Evolutionary conservation across 2,329 filamentous ascomycete species (phyloP), one percentile per base, ranked within the genome.

Genomic region (Trichoderma breve): DNA sequence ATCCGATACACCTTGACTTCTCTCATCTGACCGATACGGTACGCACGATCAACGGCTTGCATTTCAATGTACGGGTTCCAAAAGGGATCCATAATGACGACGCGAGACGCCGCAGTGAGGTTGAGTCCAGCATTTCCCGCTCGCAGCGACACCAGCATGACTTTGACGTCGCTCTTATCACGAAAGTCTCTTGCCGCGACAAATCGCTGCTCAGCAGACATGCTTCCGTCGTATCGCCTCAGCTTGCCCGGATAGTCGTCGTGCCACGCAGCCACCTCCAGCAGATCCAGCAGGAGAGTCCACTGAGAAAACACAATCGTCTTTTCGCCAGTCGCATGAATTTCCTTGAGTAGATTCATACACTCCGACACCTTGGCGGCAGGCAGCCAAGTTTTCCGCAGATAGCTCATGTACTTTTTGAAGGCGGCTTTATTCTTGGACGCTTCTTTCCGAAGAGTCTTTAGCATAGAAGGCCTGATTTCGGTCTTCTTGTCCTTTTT

Each of bases 31-130:
- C 94, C 94, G 75, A 97, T 95, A 11, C 95, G 92, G 81, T 97
- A 92, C 3, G 94, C 93, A 26, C 95, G 92, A 79, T 97, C 95
- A 65, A 97, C 91, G 4, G 95, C 95, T 82, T 98, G 95, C 81
- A 94, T 93, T 82, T 97, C 95, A 63, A 97, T 92, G 78, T 92
- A 97, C 0, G 94, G 95, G 74, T 97, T 98, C 93, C 94, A 97
- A 83, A 97, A 97, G 0, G 94, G 94, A 79, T 97, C 94, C 78
- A 97, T 90, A 74, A 97, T 92, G 80, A 98, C 93, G 75, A 97
- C 93, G 74, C 94, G 91, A 1, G 91, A 93, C 0, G 94, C 95
- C 21, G 90, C 89, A 51, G 92, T 93, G 26, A 98, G 86, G 78
- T 98, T 98, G 60, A 98, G 87, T 1, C 95, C 95, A 0, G 94